Base-by-base conservation (phyloP, 1,139 yeast species). In the Taphrina confusa region DNA sequence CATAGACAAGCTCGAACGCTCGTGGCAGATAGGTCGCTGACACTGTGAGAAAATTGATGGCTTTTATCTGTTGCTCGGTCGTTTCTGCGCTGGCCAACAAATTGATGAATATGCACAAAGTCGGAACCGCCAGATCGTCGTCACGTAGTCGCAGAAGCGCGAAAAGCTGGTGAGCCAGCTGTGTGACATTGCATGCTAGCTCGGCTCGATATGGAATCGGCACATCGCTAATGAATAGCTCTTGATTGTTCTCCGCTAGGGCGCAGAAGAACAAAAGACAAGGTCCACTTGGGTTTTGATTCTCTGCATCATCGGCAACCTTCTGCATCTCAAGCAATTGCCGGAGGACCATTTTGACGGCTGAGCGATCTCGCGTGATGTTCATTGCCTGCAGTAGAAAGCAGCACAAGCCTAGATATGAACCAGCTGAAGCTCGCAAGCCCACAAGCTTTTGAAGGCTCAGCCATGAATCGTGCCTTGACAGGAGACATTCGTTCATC, bases 51-150 rank as follows among this genome's bases (percentile, higher is more conserved):
- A 27, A 28, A 12, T 27, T 8, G 14, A 45, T 18, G 4, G 37
- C 34, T 27, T 30, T 27, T 18, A 45, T 45, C 25, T 45, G 50
- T 14, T 45, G 34, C 12, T 45, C 50, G n/a, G 37, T 27, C 14
- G 27, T 45, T 14, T 45, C 50, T 18, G 50, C 34, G 16, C 14
- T 18, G 25, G 25, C 11, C 1, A 45, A 37, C 22, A 45, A 18
- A 12, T 25, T 27, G 11, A 45, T 18, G 1, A 45, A 18, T 14
- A 45, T n/a, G 23, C 37, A 45, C 25, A 45, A 16, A 12, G 30
- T 11, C 3, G 47, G 47, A 4, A 42, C 33, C 14, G 47, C 47
- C 18, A 42, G 33, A 18, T 42, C 47, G 11, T 42, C 31, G 16
- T 42, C 47, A 9, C 14, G 5, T 18, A 42, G 22, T 9, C 14